Base-by-base conservation (phyloP, 2,329 filamentous ascomycete genomes). In the Curvularia sp. region DNA sequence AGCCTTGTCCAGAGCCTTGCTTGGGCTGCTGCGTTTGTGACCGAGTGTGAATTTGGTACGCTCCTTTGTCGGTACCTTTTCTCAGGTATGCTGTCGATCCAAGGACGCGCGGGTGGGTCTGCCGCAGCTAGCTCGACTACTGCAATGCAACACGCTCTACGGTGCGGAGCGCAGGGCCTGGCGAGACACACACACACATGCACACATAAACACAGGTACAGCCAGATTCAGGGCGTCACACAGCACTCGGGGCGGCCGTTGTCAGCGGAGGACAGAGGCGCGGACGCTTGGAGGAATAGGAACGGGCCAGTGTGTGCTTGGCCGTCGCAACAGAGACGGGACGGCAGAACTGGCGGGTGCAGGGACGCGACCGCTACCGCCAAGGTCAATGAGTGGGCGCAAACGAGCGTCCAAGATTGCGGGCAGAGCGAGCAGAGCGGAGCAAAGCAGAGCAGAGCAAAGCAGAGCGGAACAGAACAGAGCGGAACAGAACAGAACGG, bases 201-300 rank as follows among this genome's bases (percentile, higher is more conserved):
- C 18, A 42, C 13, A 27, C 41, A n/a, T 9, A 3, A 3, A 12
- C 5, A 41, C 38, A 8, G 1, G 18, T 18, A 21, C 2, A 41
- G 12, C 6, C 10, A 13, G 18, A n/a, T 19, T 21, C 15, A 9
- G n/a, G 5, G 15, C 15, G 34, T 36, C 15, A 15, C 15, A 15
- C 34, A n/a, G 34, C 34, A 2, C 34, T n/a, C 34, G 34, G 15
- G 15, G 34, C 34, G 34, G n/a, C 15, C 34, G 34, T 15, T 13
- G 34, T 6, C 34, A 36, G 34, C n/a, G 15, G 34, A 18, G 4
- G 2, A 8, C 18, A 39, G 39, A 39, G 36, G 60, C 36, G 39
- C 25, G 57, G 58, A 61, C 58, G 67, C 64, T 55, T 59, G 47
- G 50, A 60, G 53, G 61, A 60, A 45, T 47, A 60, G 53, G 61